phyloP scores from a whole-genome alignment of 768 basidiomycete species.

The Xerocomellus amylosporus region DNA sequence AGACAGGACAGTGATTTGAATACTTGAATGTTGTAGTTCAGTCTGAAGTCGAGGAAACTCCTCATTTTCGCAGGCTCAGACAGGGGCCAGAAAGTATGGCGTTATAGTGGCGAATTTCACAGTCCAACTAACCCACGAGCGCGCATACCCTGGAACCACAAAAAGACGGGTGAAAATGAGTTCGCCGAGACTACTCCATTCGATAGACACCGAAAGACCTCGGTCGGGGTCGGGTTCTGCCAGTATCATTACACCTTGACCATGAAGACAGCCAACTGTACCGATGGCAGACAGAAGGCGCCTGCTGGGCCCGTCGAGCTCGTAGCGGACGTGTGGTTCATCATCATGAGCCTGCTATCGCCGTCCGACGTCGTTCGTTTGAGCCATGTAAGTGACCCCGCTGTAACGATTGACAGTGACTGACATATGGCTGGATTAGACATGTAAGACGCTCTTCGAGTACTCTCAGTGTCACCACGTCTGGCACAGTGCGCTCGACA shows the following conservation, averaged over 20 bases:
- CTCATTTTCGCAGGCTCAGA: constrained; percentile 9
- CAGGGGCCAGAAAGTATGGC: constrained; percentile 16
- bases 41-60: no score
- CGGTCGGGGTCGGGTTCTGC: background rate
- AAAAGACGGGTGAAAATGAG: constrained; percentile 10
- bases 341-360: constrained; percentile 29
- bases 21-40: background rate
- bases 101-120: constrained; percentile 18
- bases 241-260: background rate
- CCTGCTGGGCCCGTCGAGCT: constrained; percentile 10
- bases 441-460: constrained; percentile 23
- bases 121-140: constrained; percentile 1
- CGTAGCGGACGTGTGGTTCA: constrained; percentile 28
- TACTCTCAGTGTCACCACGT: constrained; percentile 27
- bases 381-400: constrained; percentile 22
- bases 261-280: background rate
- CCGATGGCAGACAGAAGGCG: background rate
- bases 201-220: background rate
- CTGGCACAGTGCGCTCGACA: constrained; percentile 24
- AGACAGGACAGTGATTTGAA: no score
- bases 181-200: background rate
- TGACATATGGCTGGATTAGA: constrained; percentile 12
- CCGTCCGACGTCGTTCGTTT: constrained; percentile 24
- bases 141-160: background rate
- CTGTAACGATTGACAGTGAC: background rate